phyloP scores from a whole-genome alignment of 441 rosid species.

The Viola pubescens region DNA sequence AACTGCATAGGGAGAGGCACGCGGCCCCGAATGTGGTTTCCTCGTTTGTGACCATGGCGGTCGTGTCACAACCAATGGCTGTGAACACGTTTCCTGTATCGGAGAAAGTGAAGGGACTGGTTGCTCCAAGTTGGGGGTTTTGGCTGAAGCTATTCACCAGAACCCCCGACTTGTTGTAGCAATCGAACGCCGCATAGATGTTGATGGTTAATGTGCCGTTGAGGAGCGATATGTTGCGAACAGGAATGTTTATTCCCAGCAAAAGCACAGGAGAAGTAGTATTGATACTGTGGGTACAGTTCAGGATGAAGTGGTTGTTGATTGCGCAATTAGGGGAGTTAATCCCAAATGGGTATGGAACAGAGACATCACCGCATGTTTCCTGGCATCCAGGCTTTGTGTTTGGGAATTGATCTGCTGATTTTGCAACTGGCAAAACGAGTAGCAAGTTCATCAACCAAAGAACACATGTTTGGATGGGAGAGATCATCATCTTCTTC shows the following conservation, averaged over 20 bases:
- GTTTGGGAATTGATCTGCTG: too few species aligned
- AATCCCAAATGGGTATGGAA: too few species aligned
- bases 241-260: not conserved
- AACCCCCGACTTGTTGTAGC: not conserved
- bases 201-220: not conserved
- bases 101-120: slow-evolving; percentile 6
- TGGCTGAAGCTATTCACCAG: fast-evolving
- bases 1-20: not conserved
- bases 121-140: not conserved
- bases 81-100: slow-evolving; percentile 9
- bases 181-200: not conserved
- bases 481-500: too few species aligned
- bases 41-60: fast-evolving
- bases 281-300: too few species aligned
- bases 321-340: too few species aligned
- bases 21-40: not conserved
- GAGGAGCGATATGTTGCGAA: slow-evolving; percentile 1
- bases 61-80: slow-evolving; percentile 10
- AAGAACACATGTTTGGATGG: too few species aligned
- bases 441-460: too few species aligned
- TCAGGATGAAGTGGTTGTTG: too few species aligned
- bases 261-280: not conserved
- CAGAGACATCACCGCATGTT: too few species aligned
- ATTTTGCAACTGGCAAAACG: too few species aligned
- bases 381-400: too few species aligned